phyloP scores from a whole-genome alignment of 2,329 filamentous ascomycete genomes.

The Claviceps citrina region DNA sequence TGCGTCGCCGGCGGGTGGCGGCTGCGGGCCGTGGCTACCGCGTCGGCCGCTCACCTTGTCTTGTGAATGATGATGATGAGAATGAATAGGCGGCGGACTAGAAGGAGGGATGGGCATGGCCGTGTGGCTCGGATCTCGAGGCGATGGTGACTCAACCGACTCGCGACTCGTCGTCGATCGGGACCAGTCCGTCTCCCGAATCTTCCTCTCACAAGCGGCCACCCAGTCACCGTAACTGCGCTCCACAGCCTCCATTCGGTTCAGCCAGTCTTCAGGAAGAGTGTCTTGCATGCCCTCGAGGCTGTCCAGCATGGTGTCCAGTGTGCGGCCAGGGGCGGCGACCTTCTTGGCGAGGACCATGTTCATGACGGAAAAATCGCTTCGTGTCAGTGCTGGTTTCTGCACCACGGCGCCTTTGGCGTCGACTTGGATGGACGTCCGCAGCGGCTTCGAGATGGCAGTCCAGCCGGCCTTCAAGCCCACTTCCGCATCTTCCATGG shows the following conservation, averaged over 20 bases:
- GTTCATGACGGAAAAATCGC: conserved; percentile 44
- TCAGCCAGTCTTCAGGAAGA: conserved; percentile 74
- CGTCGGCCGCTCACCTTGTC: too few relatives aligned
- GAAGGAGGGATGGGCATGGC: too few relatives aligned
- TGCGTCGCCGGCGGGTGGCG: background rate
- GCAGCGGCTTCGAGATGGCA: conserved; percentile 29
- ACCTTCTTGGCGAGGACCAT: conserved; percentile 53
- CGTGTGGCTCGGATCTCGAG: background rate
- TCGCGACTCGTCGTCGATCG: background rate
- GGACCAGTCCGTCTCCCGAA: conserved; percentile 49
- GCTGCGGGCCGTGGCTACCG: background rate
- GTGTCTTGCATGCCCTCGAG: conserved; percentile 74
- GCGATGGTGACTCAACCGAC: background rate
- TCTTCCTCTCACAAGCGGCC: conserved; percentile 56
- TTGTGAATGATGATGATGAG: too few relatives aligned
- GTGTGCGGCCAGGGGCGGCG: conserved; percentile 48
- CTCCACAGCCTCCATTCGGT: conserved; percentile 70
- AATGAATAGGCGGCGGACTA: too few relatives aligned
- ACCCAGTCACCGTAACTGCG: conserved; percentile 67
- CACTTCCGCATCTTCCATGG: conserved; percentile 49
- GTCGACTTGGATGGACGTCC: conserved; percentile 10
- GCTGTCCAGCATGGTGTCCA: conserved; percentile 76
- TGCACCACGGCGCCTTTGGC: conserved; percentile 7
- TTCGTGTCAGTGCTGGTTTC: conserved; percentile 20
- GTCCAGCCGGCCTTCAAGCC: conserved; percentile 54